Percentiles rank a stretch among this genome's conserved stretches.
Evolutionary conservation across 768 basidiomycete species (phyloP).

Genomic region (Phanerochaete carnosa): DNA sequence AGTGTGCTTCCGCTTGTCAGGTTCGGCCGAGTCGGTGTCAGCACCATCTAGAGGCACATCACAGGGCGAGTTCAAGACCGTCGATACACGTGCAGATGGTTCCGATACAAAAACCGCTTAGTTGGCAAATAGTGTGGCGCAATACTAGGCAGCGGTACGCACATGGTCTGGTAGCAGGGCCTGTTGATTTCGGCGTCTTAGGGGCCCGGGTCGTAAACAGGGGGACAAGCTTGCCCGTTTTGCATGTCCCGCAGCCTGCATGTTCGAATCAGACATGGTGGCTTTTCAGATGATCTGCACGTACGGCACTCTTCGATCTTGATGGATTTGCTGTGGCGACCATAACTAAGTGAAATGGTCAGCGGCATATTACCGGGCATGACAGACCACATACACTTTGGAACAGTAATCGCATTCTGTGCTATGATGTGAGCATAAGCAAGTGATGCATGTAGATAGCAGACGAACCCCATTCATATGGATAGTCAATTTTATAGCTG

Average conservation of each 20-base stretch:
- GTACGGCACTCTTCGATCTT: conserved; percentile 58
- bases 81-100: too few species aligned
- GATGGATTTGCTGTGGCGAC: conserved; percentile 73
- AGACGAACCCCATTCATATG: conserved; percentile 68
- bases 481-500: conserved; percentile 71
- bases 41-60: too few species aligned
- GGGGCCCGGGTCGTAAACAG: conserved; percentile 43
- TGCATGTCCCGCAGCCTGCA: conserved; percentile 67
- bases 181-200: conserved; percentile 33
- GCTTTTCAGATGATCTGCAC: conserved; percentile 19
- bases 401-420: conserved; percentile 62
- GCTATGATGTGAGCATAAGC: conserved; percentile 7
- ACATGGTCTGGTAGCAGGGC: too few species aligned
- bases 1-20: conserved; percentile 21
- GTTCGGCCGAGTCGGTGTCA: too few species aligned
- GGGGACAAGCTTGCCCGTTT: conserved; percentile 54
- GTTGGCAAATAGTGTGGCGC: too few species aligned
- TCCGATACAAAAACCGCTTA: too few species aligned
- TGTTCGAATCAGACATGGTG: background rate
- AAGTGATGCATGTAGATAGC: background rate
- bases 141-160: too few species aligned
- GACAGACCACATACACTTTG: conserved; percentile 46
- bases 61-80: too few species aligned
- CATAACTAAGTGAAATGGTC: conserved; percentile 47
- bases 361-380: background rate